Evolutionary conservation across 176 grass and related monocot species (phyloP).

Genomic region (Oryza glumipatula): DNA sequence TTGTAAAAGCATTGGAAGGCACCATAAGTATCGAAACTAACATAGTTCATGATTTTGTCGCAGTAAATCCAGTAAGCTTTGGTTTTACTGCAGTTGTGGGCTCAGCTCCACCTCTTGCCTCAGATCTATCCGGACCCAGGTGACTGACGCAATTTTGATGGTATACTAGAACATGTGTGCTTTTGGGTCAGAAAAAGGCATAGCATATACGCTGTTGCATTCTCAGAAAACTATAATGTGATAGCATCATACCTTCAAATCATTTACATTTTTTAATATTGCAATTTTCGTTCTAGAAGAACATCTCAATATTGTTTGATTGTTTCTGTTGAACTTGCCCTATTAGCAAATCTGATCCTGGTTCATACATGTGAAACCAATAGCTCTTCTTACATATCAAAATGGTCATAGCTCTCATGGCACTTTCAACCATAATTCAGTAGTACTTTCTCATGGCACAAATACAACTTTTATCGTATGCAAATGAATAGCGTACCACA

Average conservation of each 20-base stretch:
- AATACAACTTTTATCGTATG: too few species aligned
- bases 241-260: not conserved
- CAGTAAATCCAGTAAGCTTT: not conserved
- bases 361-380: not conserved
- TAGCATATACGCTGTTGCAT: not conserved
- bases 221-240: not conserved
- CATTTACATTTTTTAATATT: too few species aligned
- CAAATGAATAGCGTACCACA: too few species aligned
- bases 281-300: not conserved
- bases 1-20: constrained; percentile 55
- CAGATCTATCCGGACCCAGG: constrained; percentile 41
- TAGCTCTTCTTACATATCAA: too few species aligned
- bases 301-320: not conserved
- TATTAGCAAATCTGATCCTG: not conserved
- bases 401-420: too few species aligned
- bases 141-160: not conserved
- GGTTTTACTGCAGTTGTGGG: not conserved
- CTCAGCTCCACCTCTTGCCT: constrained; percentile 28
- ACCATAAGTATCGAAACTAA: constrained; percentile 20
- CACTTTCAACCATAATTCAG: too few species aligned
- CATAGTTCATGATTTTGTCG: constrained; percentile 37
- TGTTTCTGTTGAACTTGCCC: not conserved
- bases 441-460: too few species aligned
- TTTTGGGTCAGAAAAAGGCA: not conserved
- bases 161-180: not conserved